A percentile compares a stretch with the other conserved stretches of the same genome.
phyloP scores from a whole-genome alignment of 495 filamentous ascomycete genomes.

The Neurospora cerealis region DNA sequence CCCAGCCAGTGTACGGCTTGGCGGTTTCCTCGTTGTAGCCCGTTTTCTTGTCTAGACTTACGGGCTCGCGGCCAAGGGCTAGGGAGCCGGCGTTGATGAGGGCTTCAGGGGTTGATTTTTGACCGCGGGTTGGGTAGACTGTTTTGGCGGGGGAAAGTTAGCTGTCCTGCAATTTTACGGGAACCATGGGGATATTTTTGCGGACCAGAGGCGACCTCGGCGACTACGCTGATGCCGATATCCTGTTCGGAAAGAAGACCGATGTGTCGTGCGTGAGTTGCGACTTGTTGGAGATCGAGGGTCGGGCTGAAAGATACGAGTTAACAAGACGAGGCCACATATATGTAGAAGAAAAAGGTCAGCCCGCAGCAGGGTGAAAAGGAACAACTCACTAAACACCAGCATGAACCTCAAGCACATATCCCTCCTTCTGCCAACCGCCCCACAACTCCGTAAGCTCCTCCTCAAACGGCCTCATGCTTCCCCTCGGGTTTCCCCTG shows the following conservation, averaged over 20 bases:
- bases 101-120: constrained; percentile 46
- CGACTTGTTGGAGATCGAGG: constrained; percentile 74
- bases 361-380: constrained; percentile 14
- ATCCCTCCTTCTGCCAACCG: constrained; percentile 9
- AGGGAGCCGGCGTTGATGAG: constrained; percentile 62
- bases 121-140: constrained; percentile 52
- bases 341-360: constrained; percentile 51
- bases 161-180: background rate
- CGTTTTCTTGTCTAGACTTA: constrained; percentile 27
- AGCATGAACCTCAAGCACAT: constrained; percentile 24
- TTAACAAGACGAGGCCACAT: constrained; percentile 41
- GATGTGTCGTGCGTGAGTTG: constrained; percentile 49
- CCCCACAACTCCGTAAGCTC: constrained; percentile 6
- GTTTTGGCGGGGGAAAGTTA: constrained; percentile 20
- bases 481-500: background rate
- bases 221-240: constrained; percentile 59
- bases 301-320: constrained; percentile 32
- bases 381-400: constrained; percentile 24
- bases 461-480: background rate
- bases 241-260: constrained; percentile 35
- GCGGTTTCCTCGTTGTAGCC: constrained; percentile 35
- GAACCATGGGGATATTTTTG: background rate
- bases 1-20: constrained; percentile 57
- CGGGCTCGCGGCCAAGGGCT: constrained; percentile 60
- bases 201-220: constrained; percentile 46